Conservation (phyloP, 2,329 filamentous ascomycete species). For the Albifimbria verrucaria region DNA sequence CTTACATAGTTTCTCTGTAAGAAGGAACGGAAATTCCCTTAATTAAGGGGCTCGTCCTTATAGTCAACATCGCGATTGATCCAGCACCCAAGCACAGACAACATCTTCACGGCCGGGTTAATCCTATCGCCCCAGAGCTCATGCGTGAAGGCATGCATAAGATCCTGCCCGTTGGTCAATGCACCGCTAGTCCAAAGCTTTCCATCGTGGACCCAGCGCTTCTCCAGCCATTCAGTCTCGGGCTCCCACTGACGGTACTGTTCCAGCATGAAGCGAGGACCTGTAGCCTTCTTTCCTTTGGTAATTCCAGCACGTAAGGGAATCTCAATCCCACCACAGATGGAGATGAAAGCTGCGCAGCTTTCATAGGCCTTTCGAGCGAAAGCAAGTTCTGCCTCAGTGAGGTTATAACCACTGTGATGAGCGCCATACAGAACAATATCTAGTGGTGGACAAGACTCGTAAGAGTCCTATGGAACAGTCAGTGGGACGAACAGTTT, state of each 20-base stretch:
- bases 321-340: slow-evolving; percentile 33
- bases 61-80: slow-evolving; percentile 29
- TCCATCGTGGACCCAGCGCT: slow-evolving; percentile 30
- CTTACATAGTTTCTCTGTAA: too few species aligned
- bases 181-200: slow-evolving; percentile 34
- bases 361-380: slow-evolving; percentile 29
- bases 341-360: slow-evolving; percentile 33
- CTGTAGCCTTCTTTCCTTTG: slow-evolving; percentile 33
- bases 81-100: slow-evolving; percentile 18
- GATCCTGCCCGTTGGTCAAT: slow-evolving; percentile 29
- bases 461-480: slow-evolving; percentile 35
- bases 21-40: background rate
- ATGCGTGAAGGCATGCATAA: slow-evolving; percentile 26
- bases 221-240: slow-evolving; percentile 32
- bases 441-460: slow-evolving; percentile 35
- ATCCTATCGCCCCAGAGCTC: slow-evolving; percentile 23
- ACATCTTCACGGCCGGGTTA: slow-evolving; percentile 13
- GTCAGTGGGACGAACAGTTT: too few species aligned
- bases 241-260: slow-evolving; percentile 22
- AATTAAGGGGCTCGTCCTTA: slow-evolving; percentile 16
- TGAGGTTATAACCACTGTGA: slow-evolving; percentile 21
- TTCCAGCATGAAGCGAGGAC: slow-evolving; percentile 24
- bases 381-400: slow-evolving; percentile 30
- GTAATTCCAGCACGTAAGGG: slow-evolving; percentile 32
- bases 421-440: slow-evolving; percentile 39